A percentile compares a stretch with the other conserved stretches of the same genome.
Evolutionary conservation across 2,329 filamentous ascomycete species (phyloP).

Genomic region (Fusarium continuum): DNA sequence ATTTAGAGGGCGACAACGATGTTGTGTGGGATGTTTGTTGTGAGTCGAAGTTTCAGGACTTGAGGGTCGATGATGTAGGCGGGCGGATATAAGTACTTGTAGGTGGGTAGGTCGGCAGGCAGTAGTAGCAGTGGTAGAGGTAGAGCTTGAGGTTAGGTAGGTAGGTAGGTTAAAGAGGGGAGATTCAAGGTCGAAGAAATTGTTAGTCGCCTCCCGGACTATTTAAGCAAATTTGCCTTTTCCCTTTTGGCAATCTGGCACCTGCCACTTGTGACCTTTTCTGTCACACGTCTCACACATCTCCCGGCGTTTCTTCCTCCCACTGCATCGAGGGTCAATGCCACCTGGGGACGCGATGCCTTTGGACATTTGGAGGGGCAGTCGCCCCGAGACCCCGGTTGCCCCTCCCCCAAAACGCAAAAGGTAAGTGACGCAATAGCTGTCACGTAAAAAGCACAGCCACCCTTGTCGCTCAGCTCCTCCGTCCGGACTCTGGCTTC

Average conservation of each 20-base stretch:
- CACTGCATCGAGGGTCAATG: conserved; percentile 11
- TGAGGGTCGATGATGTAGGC: conserved; percentile 31
- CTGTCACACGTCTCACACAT: conserved; percentile 18
- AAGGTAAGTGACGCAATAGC: conserved; percentile 28
- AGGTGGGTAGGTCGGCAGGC: too few species aligned
- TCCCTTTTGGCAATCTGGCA: conserved; percentile 26
- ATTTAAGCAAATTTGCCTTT: conserved; percentile 22
- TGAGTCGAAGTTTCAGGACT: neutral
- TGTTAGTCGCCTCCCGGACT: neutral
- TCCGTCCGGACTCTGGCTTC: neutral
- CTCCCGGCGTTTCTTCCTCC: conserved; percentile 4
- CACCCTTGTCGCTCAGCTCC: conserved; percentile 11
- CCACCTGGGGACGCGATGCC: conserved; percentile 14
- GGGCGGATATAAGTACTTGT: conserved; percentile 8
- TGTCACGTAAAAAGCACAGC: conserved; percentile 23
- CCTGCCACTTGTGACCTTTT: conserved; percentile 31
- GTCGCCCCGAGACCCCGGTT: conserved; percentile 19
- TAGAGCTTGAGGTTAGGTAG: neutral
- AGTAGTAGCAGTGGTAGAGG: neutral
- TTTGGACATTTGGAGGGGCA: conserved; percentile 29
- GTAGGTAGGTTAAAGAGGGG: conserved; percentile 18
- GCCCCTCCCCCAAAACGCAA: conserved; percentile 26
- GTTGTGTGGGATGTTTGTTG: neutral
- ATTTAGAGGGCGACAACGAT: neutral
- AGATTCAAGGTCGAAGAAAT: neutral